phyloP scores from a whole-genome alignment of 2,329 filamentous ascomycete species.

The Fusarium penzigii region DNA sequence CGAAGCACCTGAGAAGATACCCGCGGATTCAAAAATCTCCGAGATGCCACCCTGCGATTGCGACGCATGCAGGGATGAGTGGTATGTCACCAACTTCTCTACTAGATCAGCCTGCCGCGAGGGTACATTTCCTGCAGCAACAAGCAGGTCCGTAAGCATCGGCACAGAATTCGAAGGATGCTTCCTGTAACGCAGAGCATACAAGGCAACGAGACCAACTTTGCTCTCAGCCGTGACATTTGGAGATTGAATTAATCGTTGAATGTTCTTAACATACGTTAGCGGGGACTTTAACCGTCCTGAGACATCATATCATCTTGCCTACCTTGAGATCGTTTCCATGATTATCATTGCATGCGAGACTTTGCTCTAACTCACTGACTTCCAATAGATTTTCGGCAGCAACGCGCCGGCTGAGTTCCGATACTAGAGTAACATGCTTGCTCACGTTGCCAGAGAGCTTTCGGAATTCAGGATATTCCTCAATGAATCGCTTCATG shows the following conservation, averaged over 20 bases:
- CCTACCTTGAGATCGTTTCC: constrained; percentile 82
- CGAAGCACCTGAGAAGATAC: constrained; percentile 86
- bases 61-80: constrained; percentile 79
- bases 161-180: constrained; percentile 81
- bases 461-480: constrained; percentile 97
- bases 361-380: constrained; percentile 92
- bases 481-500: constrained; percentile 99
- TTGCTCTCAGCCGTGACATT: constrained; percentile 80
- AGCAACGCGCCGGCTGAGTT: constrained; percentile 84
- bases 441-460: constrained; percentile 98
- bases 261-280: constrained; percentile 63
- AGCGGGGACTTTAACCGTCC: constrained; percentile 12
- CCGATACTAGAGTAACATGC: constrained; percentile 93
- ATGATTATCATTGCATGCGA: constrained; percentile 97
- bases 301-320: neutral
- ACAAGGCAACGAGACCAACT: constrained; percentile 87
- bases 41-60: constrained; percentile 77
- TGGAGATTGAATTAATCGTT: constrained; percentile 81
- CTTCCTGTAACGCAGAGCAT: constrained; percentile 88
- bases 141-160: constrained; percentile 82
- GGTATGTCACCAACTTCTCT: constrained; percentile 79
- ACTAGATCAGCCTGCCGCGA: constrained; percentile 76
- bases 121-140: constrained; percentile 79
- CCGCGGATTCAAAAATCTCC: constrained; percentile 88
- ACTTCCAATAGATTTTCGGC: constrained; percentile 90